Conservation (phyloP, 345 rosid genomes). For the Leavenworthia alabamica region DNA sequence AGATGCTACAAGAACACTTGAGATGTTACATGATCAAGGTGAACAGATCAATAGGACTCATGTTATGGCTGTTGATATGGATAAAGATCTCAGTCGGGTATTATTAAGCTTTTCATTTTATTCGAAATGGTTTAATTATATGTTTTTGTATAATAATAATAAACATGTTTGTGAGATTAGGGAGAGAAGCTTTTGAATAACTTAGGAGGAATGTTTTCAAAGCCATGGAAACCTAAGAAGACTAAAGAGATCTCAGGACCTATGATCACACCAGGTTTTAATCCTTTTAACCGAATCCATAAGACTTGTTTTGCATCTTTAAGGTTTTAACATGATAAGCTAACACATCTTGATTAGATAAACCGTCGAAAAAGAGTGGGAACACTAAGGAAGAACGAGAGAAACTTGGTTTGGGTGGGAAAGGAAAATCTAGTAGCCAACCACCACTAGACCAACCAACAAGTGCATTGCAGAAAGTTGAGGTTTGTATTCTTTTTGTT, state of each 20-base stretch:
- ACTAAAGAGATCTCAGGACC: conserved; percentile 62
- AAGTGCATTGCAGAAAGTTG: conserved; percentile 64
- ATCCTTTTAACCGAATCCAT: too few species aligned
- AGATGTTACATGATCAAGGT: conserved; percentile 79
- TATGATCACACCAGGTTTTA: conserved; percentile 50
- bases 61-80: conserved; percentile 58
- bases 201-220: conserved; percentile 95
- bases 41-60: conserved; percentile 84
- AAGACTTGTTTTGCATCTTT: too few species aligned
- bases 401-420: conserved; percentile 55
- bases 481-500: conserved; percentile 54
- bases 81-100: conserved; percentile 82
- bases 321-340: too few species aligned
- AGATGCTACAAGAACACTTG: conserved; percentile 73
- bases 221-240: conserved; percentile 93
- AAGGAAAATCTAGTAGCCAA: too few species aligned
- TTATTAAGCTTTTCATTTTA: too few species aligned
- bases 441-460: conserved; percentile 52
- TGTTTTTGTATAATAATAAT: background rate
- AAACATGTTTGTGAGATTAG: conserved; percentile 35
- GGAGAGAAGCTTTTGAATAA: conserved; percentile 85
- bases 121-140: too few species aligned
- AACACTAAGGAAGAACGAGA: conserved; percentile 54
- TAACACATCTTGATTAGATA: too few species aligned
- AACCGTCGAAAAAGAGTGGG: conserved; percentile 40